Evolutionary conservation across 1,284 basidiomycete species (phyloP), one percentile per base, ranked within the genome.

Genomic region (Puccinia coronata): DNA sequence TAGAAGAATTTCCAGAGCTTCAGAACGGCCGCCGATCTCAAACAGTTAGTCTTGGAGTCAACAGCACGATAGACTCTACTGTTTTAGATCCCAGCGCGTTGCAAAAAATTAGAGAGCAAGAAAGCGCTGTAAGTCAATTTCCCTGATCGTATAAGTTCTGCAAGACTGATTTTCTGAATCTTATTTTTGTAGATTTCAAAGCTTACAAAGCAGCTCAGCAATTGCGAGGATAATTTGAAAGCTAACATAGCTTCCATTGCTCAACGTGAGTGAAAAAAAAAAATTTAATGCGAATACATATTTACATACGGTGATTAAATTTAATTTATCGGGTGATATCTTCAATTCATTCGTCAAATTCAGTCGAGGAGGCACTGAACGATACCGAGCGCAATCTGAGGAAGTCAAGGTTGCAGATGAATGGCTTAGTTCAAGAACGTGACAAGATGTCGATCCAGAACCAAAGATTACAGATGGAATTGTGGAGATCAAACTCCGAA

Each of bases 301-400:
- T n/a, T n/a, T n/a, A n/a, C n/a, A n/a, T n/a, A n/a, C n/a, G 25
- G 67, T 47, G 49, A 36, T n/a, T 70, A 1, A 34, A 70, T 47
- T 28, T n/a, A 18, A 34, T 53, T 28, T 72, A 20, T 20, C 25
- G 16, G 53, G n/a, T 53, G 36, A 88, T 82, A 25, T 67, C 9
- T 39, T 43, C 47, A 43, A 5, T 43, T 67, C n/a, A 23, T 67
- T 2, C 23, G 49, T 23, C 18, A 16, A 71, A 47, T 34, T 92
- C 91, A 25, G 88, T 95, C 36, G 93, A 95, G 87, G 90, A 91
- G 55, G 93, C 93, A 47, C 88, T 96, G 59, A 92, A 92, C 80
- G 94, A 95, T 84, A 92, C 93, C 36, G 94, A 96, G 87, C 93
- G 95, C 86, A 95, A 94, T 85, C 88, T 96, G 80, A 92, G 94